Percentiles rank a stretch among this genome's conserved stretches.
phyloP scores from a whole-genome alignment of 2,329 filamentous ascomycete species.

The Rasamsonia emersonii region DNA sequence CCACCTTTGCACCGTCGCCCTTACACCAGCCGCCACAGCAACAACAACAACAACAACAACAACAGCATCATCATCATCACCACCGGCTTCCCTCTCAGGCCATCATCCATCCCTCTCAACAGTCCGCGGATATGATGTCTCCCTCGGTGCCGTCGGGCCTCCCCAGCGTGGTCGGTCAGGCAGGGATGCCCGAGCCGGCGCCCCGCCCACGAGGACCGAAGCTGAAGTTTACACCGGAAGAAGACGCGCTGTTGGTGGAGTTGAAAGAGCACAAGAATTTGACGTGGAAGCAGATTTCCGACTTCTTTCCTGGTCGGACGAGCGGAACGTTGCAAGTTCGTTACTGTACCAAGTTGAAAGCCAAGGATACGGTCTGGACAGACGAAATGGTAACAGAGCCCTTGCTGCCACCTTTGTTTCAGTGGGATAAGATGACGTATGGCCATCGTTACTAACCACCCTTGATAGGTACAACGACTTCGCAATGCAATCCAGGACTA shows the following conservation, averaged over 20 bases:
- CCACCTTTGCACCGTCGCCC: constrained; percentile 35
- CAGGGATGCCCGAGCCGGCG: constrained; percentile 78
- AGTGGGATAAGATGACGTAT: not conserved
- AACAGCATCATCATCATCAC: constrained; percentile 55
- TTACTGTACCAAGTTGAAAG: constrained; percentile 91
- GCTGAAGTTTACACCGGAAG: constrained; percentile 86
- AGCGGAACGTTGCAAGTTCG: constrained; percentile 87
- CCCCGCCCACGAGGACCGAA: constrained; percentile 76
- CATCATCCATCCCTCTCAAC: constrained; percentile 58
- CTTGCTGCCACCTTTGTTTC: no score
- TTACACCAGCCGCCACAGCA: constrained; percentile 36
- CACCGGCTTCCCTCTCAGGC: constrained; percentile 69
- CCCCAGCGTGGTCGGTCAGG: constrained; percentile 77
- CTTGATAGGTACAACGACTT: constrained; percentile 31
- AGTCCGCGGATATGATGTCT: constrained; percentile 43
- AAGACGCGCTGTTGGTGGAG: constrained; percentile 79
- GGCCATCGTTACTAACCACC: constrained; percentile 11
- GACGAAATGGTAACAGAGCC: constrained; percentile 65
- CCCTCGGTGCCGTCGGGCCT: constrained; percentile 49
- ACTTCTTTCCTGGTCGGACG: constrained; percentile 86
- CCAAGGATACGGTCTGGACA: constrained; percentile 87
- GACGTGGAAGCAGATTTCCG: constrained; percentile 95
- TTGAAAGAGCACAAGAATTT: constrained; percentile 91
- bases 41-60: constrained; percentile 32
- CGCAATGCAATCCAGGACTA: constrained; percentile 33